Conservation (phyloP, 441 rosid genomes). For the Jatropha podagrica region DNA sequence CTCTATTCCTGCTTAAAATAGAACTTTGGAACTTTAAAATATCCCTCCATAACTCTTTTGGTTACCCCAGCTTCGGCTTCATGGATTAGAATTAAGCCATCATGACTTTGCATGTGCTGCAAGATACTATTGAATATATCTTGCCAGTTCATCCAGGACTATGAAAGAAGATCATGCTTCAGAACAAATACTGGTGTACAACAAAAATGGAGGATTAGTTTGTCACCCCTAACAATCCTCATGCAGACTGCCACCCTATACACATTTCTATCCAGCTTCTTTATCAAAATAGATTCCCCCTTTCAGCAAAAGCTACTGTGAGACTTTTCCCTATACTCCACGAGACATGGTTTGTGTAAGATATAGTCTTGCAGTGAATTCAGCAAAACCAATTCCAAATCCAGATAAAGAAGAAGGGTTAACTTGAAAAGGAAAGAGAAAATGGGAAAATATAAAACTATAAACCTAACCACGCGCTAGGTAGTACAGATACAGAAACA, state of each 20-base stretch:
- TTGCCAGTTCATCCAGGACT: neutral
- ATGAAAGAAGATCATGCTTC: neutral
- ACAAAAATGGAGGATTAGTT: neutral
- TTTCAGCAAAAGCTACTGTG: neutral
- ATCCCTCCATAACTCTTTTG: neutral
- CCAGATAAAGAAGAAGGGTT: neutral
- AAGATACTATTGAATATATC: neutral
- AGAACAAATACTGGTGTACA: neutral
- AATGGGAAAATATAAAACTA: neutral
- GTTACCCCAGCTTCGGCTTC: neutral
- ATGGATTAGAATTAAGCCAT: slow-evolving; percentile 4
- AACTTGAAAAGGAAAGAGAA: neutral
- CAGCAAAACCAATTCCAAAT: neutral
- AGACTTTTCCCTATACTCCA: neutral
- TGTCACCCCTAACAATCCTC: neutral
- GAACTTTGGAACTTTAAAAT: neutral
- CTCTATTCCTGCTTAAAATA: neutral
- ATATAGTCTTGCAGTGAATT: neutral
- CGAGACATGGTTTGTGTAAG: neutral
- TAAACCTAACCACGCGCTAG: neutral
- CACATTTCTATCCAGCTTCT: neutral
- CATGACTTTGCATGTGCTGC: neutral
- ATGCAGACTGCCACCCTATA: neutral
- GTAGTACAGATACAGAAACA: no score
- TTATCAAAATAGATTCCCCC: neutral